Conservation (phyloP, 2,329 filamentous ascomycete genomes). For the Myrmaecium sp. region DNA sequence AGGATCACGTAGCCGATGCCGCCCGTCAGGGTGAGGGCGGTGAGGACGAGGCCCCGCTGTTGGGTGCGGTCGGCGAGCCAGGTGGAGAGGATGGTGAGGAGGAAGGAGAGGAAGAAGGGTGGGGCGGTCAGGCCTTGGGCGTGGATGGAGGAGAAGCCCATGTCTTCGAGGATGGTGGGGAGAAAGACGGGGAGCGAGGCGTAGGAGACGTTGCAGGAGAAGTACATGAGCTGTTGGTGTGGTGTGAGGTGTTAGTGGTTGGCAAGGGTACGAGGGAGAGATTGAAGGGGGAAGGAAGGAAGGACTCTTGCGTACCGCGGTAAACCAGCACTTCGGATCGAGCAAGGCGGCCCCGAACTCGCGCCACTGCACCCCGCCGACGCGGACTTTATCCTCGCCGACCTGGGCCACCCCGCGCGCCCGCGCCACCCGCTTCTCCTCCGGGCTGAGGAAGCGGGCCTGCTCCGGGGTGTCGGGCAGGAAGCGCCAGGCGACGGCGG, state of each 20-base stretch:
- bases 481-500: slow-evolving; percentile 23
- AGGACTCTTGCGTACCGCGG: slow-evolving; percentile 13
- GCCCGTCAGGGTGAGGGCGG: slow-evolving; percentile 37
- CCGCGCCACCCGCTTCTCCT: slow-evolving; percentile 20
- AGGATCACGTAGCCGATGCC: slow-evolving; percentile 49
- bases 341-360: slow-evolving; percentile 13
- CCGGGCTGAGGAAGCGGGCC: slow-evolving; percentile 24
- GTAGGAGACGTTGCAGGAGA: slow-evolving; percentile 31
- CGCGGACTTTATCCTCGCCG: slow-evolving; percentile 9
- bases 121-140: slow-evolving; percentile 58
- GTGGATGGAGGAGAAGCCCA: slow-evolving; percentile 50
- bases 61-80: slow-evolving; percentile 48
- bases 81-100: slow-evolving; percentile 43
- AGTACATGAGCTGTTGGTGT: slow-evolving; percentile 16
- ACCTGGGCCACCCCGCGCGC: slow-evolving; percentile 15
- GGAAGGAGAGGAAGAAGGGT: slow-evolving; percentile 50
- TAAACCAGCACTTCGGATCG: slow-evolving; percentile 18
- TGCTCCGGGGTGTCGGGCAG: slow-evolving; percentile 28
- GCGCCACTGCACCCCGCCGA: slow-evolving; percentile 13
- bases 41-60: slow-evolving; percentile 46
- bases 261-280: not conserved
- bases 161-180: slow-evolving; percentile 29
- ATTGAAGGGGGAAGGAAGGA: not conserved
- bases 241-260: not conserved
- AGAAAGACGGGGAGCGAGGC: slow-evolving; percentile 30